phyloP scores from a whole-genome alignment of 306 rosid species.

The Cucurbita moschata region DNA sequence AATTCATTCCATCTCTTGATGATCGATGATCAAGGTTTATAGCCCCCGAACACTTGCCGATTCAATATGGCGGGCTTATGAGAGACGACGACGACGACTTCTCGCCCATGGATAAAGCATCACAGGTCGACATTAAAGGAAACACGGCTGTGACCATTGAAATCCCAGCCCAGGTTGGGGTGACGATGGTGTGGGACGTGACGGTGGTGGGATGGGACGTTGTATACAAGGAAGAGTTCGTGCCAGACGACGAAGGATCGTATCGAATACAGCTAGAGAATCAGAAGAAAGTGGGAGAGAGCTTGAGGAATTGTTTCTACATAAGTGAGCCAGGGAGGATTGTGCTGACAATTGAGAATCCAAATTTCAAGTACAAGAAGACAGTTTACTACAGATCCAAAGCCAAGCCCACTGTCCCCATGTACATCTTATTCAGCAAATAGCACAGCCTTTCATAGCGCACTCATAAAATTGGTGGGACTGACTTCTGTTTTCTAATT shows the following conservation, averaged over 20 bases:
- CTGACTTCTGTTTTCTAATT: neutral
- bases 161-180: conserved; percentile 51
- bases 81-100: conserved; percentile 53
- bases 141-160: conserved; percentile 25
- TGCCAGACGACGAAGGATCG: conserved; percentile 83
- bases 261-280: conserved; percentile 52
- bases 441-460: neutral
- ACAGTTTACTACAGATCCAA: conserved; percentile 48
- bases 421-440: conserved; percentile 28
- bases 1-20: neutral
- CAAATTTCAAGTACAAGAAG: conserved; percentile 49
- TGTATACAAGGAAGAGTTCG: conserved; percentile 68
- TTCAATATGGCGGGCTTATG: conserved; percentile 64
- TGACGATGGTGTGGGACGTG: conserved; percentile 70
- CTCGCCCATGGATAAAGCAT: conserved; percentile 35
- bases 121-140: conserved; percentile 31
- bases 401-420: conserved; percentile 48
- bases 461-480: neutral
- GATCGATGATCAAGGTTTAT: conserved; percentile 24
- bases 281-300: conserved; percentile 37
- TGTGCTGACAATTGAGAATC: conserved; percentile 46
- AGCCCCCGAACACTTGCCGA: conserved; percentile 63
- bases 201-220: conserved; percentile 87
- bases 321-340: conserved; percentile 78
- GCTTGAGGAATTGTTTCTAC: conserved; percentile 66